Percentiles rank a stretch among this genome's conserved stretches.
Evolutionary conservation across 2,329 filamentous ascomycete species (phyloP).

Genomic region (Zopfia rhizophila): DNA sequence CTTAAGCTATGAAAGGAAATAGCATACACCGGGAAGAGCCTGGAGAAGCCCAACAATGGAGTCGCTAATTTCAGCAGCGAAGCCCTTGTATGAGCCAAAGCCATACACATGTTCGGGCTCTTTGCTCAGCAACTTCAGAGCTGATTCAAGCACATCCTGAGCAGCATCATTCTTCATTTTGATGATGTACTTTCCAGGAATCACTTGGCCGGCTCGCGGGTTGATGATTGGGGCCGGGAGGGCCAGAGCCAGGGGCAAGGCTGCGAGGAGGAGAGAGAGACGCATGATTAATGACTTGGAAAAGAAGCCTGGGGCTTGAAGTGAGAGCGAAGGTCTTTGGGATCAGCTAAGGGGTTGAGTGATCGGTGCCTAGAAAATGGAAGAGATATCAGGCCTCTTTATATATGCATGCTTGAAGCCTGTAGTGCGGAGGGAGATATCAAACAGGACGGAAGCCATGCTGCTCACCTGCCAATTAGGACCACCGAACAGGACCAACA

Average conservation of each 20-base stretch:
- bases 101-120: slow-evolving; percentile 48
- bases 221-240: slow-evolving; percentile 54
- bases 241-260: slow-evolving; percentile 49
- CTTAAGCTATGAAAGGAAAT: background rate
- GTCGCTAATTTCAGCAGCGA: slow-evolving; percentile 48
- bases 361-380: slow-evolving; percentile 37
- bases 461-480: slow-evolving; percentile 44
- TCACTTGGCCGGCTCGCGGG: slow-evolving; percentile 47
- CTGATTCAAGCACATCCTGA: slow-evolving; percentile 38
- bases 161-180: slow-evolving; percentile 54
- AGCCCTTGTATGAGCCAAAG: slow-evolving; percentile 52
- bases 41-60: slow-evolving; percentile 41
- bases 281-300: slow-evolving; percentile 49
- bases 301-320: slow-evolving; percentile 11
- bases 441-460: slow-evolving; percentile 18
- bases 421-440: slow-evolving; percentile 14
- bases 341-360: slow-evolving; percentile 36
- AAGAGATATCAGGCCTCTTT: slow-evolving; percentile 31
- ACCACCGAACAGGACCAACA: slow-evolving; percentile 29
- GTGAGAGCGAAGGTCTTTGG: slow-evolving; percentile 28
- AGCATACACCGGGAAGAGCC: slow-evolving; percentile 41
- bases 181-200: slow-evolving; percentile 59
- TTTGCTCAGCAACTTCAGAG: slow-evolving; percentile 36
- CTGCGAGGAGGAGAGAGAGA: slow-evolving; percentile 49
- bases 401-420: slow-evolving; percentile 37